Evolutionary conservation across 129 eudicot genomes (phyloP).

Genomic region (Dittrichia graveolens): DNA sequence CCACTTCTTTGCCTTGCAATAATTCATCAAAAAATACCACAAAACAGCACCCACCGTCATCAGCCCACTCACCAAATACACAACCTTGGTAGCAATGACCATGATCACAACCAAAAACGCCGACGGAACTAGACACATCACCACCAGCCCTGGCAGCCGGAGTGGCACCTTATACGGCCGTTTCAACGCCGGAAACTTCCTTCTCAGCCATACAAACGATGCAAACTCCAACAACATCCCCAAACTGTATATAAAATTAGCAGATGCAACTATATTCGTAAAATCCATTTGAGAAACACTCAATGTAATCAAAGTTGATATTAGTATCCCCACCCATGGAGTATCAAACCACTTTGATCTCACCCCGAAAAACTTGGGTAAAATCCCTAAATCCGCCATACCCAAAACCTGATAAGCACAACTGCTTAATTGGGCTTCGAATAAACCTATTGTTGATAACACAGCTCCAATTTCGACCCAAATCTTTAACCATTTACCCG

Average conservation of each 20-base stretch:
- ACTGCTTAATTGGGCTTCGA: conserved; percentile 55
- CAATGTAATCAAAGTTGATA: conserved; percentile 36
- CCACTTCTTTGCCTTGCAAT: conserved; percentile 43
- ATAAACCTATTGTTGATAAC: conserved; percentile 47
- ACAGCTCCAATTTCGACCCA: conserved; percentile 70
- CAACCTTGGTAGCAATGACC: conserved; percentile 49
- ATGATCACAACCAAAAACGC: conserved; percentile 49
- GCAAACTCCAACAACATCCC: conserved; percentile 64
- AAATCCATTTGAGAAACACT: conserved; percentile 40
- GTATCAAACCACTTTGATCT: conserved; percentile 57
- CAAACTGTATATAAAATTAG: conserved; percentile 54
- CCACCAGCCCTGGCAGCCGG: conserved; percentile 44
- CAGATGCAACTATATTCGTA: conserved; percentile 45
- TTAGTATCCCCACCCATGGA: conserved; percentile 59
- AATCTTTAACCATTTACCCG: conserved; percentile 57
- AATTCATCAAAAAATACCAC: conserved; percentile 53
- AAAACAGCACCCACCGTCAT: conserved; percentile 50
- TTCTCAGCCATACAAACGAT: conserved; percentile 46
- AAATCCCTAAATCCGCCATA: conserved; percentile 53
- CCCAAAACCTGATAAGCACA: conserved; percentile 55
- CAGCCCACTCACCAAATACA: conserved; percentile 47
- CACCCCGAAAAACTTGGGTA: conserved; percentile 45
- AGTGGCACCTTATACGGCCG: conserved; percentile 55
- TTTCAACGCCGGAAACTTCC: conserved; percentile 45
- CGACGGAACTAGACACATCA: conserved; percentile 58